Evolutionary conservation across 139 green algal species (phyloP).

Genomic region (Microglena sp.): DNA sequence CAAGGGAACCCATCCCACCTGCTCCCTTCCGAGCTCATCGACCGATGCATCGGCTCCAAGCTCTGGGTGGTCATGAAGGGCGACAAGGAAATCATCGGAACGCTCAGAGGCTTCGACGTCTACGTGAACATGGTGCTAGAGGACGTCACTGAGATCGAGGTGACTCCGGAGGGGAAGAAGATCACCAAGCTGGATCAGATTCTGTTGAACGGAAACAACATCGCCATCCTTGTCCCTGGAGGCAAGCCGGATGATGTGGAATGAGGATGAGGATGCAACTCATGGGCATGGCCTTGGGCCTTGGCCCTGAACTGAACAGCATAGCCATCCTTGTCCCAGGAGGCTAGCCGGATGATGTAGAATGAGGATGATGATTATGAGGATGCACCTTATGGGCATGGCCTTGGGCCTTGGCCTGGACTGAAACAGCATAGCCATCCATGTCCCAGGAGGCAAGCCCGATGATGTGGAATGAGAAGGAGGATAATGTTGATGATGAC

Average conservation of each 20-base stretch:
- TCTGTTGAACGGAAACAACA: constrained; percentile 97
- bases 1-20: constrained; percentile 70
- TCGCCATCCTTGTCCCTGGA: constrained; percentile 84
- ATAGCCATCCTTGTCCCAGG: constrained; percentile 83
- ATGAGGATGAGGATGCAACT: no score
- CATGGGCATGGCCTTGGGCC: no score
- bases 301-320: no score
- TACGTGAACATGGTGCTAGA: constrained; percentile 99
- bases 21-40: constrained; percentile 88
- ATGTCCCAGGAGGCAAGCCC: constrained; percentile 78
- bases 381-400: no score
- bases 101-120: constrained; percentile 89
- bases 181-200: constrained; percentile 87
- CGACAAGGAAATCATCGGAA: constrained; percentile 91
- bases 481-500: no score
- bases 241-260: constrained; percentile 56
- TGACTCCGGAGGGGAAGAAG: constrained; percentile 66
- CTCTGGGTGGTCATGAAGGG: constrained; percentile 95
- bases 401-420: no score
- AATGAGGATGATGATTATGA: no score
- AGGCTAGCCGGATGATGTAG: constrained; percentile 54
- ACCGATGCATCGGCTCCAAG: constrained; percentile 84
- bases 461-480: constrained; percentile 29
- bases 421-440: constrained; percentile 90
- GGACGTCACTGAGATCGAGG: constrained; percentile 92